Conservation (phyloP, 768 basidiomycete genomes). For the Boletus eberwhitei region DNA sequence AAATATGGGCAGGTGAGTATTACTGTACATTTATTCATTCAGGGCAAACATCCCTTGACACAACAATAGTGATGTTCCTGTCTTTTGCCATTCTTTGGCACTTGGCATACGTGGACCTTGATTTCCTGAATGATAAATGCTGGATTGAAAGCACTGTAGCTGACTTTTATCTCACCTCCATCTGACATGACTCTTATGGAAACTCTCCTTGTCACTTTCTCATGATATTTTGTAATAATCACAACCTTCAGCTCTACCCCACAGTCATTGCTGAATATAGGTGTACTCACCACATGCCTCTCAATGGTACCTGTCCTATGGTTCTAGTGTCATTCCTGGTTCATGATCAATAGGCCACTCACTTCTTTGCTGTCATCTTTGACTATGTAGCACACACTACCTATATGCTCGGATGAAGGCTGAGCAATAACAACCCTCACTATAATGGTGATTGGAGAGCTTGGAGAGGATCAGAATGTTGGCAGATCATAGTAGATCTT, state of each 20-base stretch:
- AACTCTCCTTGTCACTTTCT: background rate
- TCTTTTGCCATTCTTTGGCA: constrained; percentile 2
- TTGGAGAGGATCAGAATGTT: background rate
- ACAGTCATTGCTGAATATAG: background rate
- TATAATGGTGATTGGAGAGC: background rate
- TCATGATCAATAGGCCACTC: background rate
- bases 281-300: background rate
- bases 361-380: background rate
- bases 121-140: background rate
- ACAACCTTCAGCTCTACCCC: background rate
- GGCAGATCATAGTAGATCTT: background rate
- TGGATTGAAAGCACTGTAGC: constrained; percentile 2
- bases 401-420: background rate
- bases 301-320: background rate
- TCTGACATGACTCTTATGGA: background rate
- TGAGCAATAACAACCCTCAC: background rate
- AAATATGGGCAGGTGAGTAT: no score
- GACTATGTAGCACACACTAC: background rate
- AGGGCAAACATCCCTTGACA: no score
- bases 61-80: background rate
- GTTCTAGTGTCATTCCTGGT: background rate
- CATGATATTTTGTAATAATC: background rate
- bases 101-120: background rate
- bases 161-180: constrained; percentile 1
- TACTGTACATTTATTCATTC: no score